These are phyloP conservation scores for Pseudogymnoascus destructans DNA, from an alignment of 2,329 filamentous ascomycete species.

Conservation along the genomic window DNA sequence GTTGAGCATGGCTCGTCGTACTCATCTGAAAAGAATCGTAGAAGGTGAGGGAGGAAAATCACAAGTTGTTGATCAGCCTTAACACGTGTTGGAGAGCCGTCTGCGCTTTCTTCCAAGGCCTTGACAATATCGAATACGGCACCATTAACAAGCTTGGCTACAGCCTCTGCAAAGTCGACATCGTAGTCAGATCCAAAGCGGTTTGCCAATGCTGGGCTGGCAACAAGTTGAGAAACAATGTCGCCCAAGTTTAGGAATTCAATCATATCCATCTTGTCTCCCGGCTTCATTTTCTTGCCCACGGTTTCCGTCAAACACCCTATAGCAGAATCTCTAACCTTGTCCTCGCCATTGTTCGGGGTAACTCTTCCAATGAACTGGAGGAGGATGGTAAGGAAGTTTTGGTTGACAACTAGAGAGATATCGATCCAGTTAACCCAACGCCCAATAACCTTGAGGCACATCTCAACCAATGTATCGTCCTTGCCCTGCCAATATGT, in stretches of 20 bases:
- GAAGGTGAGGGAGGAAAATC: conserved; percentile 70
- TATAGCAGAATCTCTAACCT: conserved; percentile 78
- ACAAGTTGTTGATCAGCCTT: conserved; percentile 73
- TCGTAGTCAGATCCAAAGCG: conserved; percentile 80
- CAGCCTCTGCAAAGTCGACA: conserved; percentile 85
- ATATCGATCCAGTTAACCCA: conserved; percentile 99
- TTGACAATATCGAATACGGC: conserved; percentile 77
- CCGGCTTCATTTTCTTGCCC: conserved; percentile 91
- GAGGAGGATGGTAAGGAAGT: conserved; percentile 73
- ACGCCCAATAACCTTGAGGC: conserved; percentile 80
- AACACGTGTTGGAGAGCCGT: conserved; percentile 49
- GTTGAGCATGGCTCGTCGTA: conserved; percentile 97
- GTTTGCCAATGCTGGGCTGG: conserved; percentile 67
- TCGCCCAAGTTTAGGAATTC: conserved; percentile 75
- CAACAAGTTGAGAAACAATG: conserved; percentile 75
- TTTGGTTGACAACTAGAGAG: conserved; percentile 76
- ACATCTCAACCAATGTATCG: conserved; percentile 69
- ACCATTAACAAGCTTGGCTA: conserved; percentile 90
- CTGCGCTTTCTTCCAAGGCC: conserved; percentile 57
- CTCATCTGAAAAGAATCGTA: conserved; percentile 94
- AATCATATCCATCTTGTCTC: conserved; percentile 91
- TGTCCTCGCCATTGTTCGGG: conserved; percentile 51
- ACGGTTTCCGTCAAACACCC: conserved; percentile 94
- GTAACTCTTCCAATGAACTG: conserved; percentile 71
- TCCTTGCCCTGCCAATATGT: conserved; percentile 54